These are phyloP conservation scores for Suillus spraguei DNA, from an alignment of 768 basidiomycete genomes.

Conservation along the genomic window DNA sequence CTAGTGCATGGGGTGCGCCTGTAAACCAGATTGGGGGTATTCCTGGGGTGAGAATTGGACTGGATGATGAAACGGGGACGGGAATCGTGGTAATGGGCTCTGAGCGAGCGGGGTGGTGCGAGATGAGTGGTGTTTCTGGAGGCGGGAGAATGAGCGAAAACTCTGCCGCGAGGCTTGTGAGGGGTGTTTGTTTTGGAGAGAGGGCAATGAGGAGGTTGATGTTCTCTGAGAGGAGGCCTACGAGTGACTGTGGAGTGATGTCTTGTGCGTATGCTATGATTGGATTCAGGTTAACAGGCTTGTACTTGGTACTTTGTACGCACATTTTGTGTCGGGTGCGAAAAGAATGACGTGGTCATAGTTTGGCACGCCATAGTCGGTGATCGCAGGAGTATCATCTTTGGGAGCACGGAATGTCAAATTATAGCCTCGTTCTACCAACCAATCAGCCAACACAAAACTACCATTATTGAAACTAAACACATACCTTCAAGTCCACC, in stretches of 20 bases:
- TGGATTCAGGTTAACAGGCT: conserved; percentile 3
- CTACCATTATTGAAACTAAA: neutral
- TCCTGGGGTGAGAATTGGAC: conserved; percentile 48
- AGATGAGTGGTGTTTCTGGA: conserved; percentile 79
- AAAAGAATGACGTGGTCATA: conserved; percentile 90
- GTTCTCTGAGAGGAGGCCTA: conserved; percentile 64
- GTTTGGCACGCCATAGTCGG: conserved; percentile 69
- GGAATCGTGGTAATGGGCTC: conserved; percentile 68
- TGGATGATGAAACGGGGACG: conserved; percentile 48
- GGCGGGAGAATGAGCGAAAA: conserved; percentile 91
- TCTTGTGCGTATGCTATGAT: conserved; percentile 66
- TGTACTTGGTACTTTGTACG: neutral
- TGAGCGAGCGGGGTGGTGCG: conserved; percentile 81
- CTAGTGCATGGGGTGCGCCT: conserved; percentile 65
- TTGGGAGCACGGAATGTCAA: conserved; percentile 87
- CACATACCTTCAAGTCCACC: conserved; percentile 68
- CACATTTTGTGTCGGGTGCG: conserved; percentile 85
- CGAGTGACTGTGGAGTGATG: conserved; percentile 79
- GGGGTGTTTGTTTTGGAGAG: conserved; percentile 71
- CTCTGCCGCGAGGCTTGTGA: conserved; percentile 82
- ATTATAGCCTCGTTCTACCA: conserved; percentile 76
- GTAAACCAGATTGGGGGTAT: conserved; percentile 74
- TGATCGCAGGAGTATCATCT: conserved; percentile 64
- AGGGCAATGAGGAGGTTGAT: conserved; percentile 87
- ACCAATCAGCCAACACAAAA: neutral